A percentile compares a stretch with the other conserved stretches of the same genome.
Conservation (phyloP, 2,329 filamentous ascomycete genomes). For the Exophiala dermatitidis region DNA sequence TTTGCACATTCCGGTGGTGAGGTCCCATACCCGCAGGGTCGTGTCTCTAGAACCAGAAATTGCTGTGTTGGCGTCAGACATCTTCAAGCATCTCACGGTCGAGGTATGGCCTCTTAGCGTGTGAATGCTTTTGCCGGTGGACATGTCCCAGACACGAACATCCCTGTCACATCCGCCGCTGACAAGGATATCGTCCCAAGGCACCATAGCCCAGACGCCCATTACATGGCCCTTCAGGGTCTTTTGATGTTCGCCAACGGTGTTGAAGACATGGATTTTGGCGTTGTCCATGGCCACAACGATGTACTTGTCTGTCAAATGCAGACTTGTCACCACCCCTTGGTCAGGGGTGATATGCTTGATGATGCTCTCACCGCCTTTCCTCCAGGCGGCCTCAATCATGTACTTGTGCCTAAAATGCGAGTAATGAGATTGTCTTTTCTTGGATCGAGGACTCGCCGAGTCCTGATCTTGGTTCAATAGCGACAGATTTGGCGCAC, state of each 20-base stretch:
- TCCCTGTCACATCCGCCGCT: constrained; percentile 95
- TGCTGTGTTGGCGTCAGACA: constrained; percentile 88
- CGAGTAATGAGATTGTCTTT: constrained; percentile 76
- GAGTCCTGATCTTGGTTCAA: constrained; percentile 14
- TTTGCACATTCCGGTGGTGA: constrained; percentile 75
- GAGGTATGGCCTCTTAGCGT: constrained; percentile 91
- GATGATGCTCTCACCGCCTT: constrained; percentile 74
- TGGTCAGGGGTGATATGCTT: constrained; percentile 93
- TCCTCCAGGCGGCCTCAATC: constrained; percentile 94
- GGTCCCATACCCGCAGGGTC: constrained; percentile 90
- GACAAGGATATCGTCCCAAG: constrained; percentile 90
- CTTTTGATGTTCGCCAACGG: constrained; percentile 77
- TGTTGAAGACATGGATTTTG: constrained; percentile 96
- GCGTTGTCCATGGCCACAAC: constrained; percentile 96
- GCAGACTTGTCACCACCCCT: constrained; percentile 90
- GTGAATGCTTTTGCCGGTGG: constrained; percentile 72
- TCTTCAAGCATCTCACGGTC: constrained; percentile 93
- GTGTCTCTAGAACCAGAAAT: constrained; percentile 96
- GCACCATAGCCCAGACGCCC: constrained; percentile 99
- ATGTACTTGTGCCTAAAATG: constrained; percentile 98
- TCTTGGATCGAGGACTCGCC: constrained; percentile 29
- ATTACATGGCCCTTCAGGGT: constrained; percentile 93
- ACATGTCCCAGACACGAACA: constrained; percentile 93
- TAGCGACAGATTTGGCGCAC: constrained; percentile 42
- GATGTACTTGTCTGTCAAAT: constrained; percentile 92